Base-by-base conservation (phyloP, 2,329 filamentous ascomycete genomes). In the Whalleya microplaca region DNA sequence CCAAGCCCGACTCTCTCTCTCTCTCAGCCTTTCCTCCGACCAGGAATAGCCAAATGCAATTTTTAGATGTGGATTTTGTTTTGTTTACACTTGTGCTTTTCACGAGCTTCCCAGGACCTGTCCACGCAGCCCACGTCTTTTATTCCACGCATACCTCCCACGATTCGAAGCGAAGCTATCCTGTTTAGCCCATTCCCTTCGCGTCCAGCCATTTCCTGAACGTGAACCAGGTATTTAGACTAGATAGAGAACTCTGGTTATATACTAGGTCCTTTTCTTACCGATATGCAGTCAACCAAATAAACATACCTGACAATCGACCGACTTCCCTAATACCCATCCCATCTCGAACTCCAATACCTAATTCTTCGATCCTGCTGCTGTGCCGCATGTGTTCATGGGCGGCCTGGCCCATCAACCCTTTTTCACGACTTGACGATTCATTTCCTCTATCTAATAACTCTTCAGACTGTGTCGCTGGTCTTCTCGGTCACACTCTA, bases 31-130 rank as follows among this genome's bases (percentile, higher is more conserved):
- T 29, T 51, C 27, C 37, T 53, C 32, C 10, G 37, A 46, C 21
- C 27, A 18, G 21, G 12, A 23, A 57, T 20, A 53, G 51, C 40
- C 42, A 40, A 53, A 49, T 44, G 43, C 45, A 50, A 37, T 53
- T 51, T 48, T 46, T 20, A 42, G n/a, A 9, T 49, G 29, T 20
- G 21, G 14, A 16, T 37, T 37, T 16, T 37, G 32, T 37, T n/a
- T n/a, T 37, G 32, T 37, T 37, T 37, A 37, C 32, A 37, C 32
- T 14, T 12, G 32, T 37, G 32, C 32, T 14, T 37, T 37, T 37
- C 32, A 37, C 32, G 32, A 12, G 9, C 7, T 8, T 37, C 32
- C 32, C 4, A 37, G 10, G 6, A 12, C 14, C 32, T 37, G 32
- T 16, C 32, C 23, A 27, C 23, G 23, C 9, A 4, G 23, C 4